Evolutionary conservation across 2,329 filamentous ascomycete genomes (phyloP).

Genomic region (Thelonectria rubi): DNA sequence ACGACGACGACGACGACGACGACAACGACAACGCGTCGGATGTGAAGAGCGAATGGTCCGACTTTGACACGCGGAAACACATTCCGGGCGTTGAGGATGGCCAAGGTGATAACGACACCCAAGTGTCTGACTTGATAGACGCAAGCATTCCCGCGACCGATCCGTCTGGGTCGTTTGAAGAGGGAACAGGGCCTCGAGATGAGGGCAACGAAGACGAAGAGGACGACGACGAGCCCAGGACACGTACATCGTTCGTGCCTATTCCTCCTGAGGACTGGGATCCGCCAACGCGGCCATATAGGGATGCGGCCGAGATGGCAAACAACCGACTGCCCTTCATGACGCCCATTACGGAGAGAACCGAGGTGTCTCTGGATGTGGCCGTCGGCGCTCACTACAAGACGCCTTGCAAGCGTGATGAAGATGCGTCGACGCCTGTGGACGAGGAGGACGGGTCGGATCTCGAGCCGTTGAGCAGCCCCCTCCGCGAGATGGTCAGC

Average conservation of each 20-base stretch:
- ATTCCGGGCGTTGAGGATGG: conserved; percentile 60
- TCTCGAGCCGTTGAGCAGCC: conserved; percentile 70
- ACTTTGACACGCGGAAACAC: conserved; percentile 80
- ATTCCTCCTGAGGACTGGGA: conserved; percentile 88
- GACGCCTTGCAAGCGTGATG: conserved; percentile 74
- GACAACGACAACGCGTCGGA: conserved; percentile 62
- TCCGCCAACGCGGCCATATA: conserved; percentile 79
- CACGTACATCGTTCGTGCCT: conserved; percentile 76
- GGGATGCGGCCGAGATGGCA: conserved; percentile 80
- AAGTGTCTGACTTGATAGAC: conserved; percentile 53
- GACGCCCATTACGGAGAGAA: conserved; percentile 97
- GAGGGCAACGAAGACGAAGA: conserved; percentile 47
- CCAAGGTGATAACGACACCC: conserved; percentile 48
- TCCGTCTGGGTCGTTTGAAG: conserved; percentile 32
- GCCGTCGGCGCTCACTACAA: conserved; percentile 73
- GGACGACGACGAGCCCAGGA: conserved; percentile 56
- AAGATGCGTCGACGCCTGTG: conserved; percentile 37
- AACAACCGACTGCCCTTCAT: conserved; percentile 97
- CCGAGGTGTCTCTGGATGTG: conserved; percentile 83
- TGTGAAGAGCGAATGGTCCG: conserved; percentile 82
- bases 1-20: conserved; percentile 55
- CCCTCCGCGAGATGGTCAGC: conserved; percentile 72
- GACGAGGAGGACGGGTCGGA: conserved; percentile 47
- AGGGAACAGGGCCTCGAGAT: conserved; percentile 15
- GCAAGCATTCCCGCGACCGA: conserved; percentile 41